These are phyloP conservation scores for Pseudomassariella vexata DNA, from an alignment of 2,329 filamentous ascomycete genomes.

Conservation along the genomic window DNA sequence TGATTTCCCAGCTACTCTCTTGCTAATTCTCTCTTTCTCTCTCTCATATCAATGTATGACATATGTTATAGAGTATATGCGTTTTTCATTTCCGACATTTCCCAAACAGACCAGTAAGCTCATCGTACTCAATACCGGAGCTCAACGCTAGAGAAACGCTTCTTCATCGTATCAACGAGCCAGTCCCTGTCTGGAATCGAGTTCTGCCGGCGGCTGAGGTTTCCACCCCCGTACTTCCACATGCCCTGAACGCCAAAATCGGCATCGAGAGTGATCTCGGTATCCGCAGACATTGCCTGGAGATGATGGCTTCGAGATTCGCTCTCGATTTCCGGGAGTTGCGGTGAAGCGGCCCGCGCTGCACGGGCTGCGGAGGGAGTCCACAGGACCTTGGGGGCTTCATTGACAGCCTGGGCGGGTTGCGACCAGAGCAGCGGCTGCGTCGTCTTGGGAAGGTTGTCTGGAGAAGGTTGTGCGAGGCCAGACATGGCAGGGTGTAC, in stretches of 20 bases:
- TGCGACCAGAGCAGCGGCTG: slow-evolving; percentile 13
- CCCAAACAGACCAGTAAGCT: too few relatives aligned
- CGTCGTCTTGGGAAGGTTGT: not conserved
- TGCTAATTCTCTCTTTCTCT: too few relatives aligned
- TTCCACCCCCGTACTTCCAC: slow-evolving; percentile 11
- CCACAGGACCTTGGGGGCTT: slow-evolving; percentile 9
- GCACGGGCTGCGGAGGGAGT: not conserved
- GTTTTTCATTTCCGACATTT: too few relatives aligned
- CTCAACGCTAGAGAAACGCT: slow-evolving; percentile 2
- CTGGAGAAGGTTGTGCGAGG: not conserved
- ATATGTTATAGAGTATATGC: too few relatives aligned
- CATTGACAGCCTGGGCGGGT: not conserved
- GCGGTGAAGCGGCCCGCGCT: not conserved
- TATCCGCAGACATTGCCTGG: slow-evolving; percentile 5
- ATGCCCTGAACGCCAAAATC: slow-evolving; percentile 14
- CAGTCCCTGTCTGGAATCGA: slow-evolving; percentile 4
- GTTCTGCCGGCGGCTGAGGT: too few relatives aligned
- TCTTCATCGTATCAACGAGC: slow-evolving; percentile 4
- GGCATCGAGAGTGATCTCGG: slow-evolving; percentile 5
- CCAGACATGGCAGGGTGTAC: slow-evolving; percentile 19
- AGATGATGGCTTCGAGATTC: not conserved
- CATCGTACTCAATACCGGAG: not conserved
- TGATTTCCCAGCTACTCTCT: too few relatives aligned
- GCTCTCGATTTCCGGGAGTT: not conserved
- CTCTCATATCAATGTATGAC: too few relatives aligned